phyloP scores from a whole-genome alignment of 2,329 filamentous ascomycete species.

The Xylariaceae sp. region DNA sequence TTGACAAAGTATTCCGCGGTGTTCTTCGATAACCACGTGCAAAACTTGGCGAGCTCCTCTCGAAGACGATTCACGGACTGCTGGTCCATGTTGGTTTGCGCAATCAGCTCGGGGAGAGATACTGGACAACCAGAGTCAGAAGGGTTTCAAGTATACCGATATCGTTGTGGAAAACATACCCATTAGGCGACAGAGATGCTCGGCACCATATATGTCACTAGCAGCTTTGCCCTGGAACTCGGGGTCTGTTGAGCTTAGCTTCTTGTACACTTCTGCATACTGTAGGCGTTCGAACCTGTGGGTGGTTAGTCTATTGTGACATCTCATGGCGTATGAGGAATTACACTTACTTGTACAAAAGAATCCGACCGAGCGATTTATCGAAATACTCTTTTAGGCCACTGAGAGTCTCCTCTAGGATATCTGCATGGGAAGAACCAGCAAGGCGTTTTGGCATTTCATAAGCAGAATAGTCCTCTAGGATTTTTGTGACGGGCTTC shows the following conservation, averaged over 20 bases:
- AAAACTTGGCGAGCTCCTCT: slow-evolving; percentile 84
- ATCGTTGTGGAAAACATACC: slow-evolving; percentile 52
- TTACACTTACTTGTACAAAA: slow-evolving; percentile 67
- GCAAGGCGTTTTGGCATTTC: slow-evolving; percentile 62
- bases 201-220: slow-evolving; percentile 83
- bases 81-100: slow-evolving; percentile 96
- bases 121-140: slow-evolving; percentile 48
- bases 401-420: slow-evolving; percentile 82
- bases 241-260: slow-evolving; percentile 59
- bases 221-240: slow-evolving; percentile 66
- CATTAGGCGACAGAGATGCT: slow-evolving; percentile 84
- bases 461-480: slow-evolving; percentile 73
- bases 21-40: slow-evolving; percentile 76
- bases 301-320: slow-evolving; percentile 21
- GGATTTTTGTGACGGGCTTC: slow-evolving; percentile 69
- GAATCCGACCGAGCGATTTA: slow-evolving; percentile 77
- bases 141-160: background rate
- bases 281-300: slow-evolving; percentile 82
- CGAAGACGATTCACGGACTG: slow-evolving; percentile 84
- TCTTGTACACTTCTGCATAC: slow-evolving; percentile 71
- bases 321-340: background rate
- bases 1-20: slow-evolving; percentile 71
- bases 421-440: slow-evolving; percentile 70
- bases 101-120: slow-evolving; percentile 85
- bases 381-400: slow-evolving; percentile 94